A percentile compares a stretch with the other conserved stretches of the same genome.
phyloP scores from a whole-genome alignment of 2,329 filamentous ascomycete species.

The Phialocephala sp. region DNA sequence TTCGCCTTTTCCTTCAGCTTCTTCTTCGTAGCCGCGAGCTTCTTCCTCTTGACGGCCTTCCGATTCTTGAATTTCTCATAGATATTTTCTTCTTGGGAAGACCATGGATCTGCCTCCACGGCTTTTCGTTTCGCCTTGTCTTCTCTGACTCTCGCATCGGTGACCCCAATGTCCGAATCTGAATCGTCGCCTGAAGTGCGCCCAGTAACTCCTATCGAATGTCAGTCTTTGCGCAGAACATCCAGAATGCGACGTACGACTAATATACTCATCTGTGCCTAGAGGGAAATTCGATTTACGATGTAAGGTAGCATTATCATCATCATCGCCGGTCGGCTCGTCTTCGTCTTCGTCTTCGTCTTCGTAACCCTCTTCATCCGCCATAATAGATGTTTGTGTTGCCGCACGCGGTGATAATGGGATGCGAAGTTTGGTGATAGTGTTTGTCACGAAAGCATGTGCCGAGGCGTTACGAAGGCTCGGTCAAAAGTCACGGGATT shows the following conservation, averaged over 20 bases:
- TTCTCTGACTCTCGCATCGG: slow-evolving; percentile 5
- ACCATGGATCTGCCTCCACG: slow-evolving; percentile 54
- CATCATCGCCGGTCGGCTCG: slow-evolving; percentile 23
- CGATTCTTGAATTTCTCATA: slow-evolving; percentile 70
- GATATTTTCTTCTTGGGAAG: slow-evolving; percentile 61
- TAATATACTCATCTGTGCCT: slow-evolving; percentile 37
- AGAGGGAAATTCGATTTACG: neutral
- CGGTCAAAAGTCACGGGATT: too few relatives aligned
- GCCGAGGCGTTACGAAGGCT: neutral
- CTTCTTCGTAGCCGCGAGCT: slow-evolving; percentile 53
- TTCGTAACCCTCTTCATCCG: slow-evolving; percentile 18
- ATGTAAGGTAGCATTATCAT: neutral
- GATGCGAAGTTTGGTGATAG: slow-evolving; percentile 2
- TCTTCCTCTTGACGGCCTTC: slow-evolving; percentile 59
- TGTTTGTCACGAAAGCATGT: slow-evolving; percentile 24
- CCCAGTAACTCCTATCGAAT: slow-evolving; percentile 32
- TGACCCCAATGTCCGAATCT: slow-evolving; percentile 34
- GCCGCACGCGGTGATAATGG: neutral
- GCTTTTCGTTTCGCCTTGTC: slow-evolving; percentile 37
- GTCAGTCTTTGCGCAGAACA: slow-evolving; percentile 23
- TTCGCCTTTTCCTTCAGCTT: slow-evolving; percentile 52
- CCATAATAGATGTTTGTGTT: slow-evolving; percentile 2
- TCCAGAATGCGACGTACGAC: slow-evolving; percentile 27
- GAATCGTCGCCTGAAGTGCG: slow-evolving; percentile 24
- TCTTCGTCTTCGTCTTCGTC: slow-evolving; percentile 30